A percentile compares a stretch with the other conserved stretches of the same genome.
These are phyloP conservation scores for Cladosporium sp. DNA, from an alignment of 2,329 filamentous ascomycete species.

Conservation along the genomic window DNA sequence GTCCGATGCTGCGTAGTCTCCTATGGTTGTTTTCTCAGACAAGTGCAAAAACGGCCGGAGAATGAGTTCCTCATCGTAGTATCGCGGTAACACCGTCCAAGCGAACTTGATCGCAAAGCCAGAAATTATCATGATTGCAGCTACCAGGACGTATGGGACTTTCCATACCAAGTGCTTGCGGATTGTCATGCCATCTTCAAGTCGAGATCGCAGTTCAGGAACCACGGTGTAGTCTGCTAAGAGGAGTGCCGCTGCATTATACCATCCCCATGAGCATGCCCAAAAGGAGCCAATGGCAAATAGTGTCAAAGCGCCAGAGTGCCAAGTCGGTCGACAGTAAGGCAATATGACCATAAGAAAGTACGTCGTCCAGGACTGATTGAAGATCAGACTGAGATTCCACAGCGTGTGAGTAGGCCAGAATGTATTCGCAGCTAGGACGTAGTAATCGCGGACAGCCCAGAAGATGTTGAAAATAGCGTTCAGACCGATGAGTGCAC, in stretches of 20 bases:
- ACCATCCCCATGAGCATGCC: constrained; percentile 30
- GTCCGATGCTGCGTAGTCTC: constrained; percentile 17
- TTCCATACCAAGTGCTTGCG: constrained; percentile 14
- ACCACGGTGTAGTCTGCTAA: constrained; percentile 24
- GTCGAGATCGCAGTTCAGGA: constrained; percentile 16
- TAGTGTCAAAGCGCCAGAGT: constrained; percentile 29
- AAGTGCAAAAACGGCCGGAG: constrained; percentile 27
- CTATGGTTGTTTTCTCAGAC: constrained; percentile 16
- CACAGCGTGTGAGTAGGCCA: constrained; percentile 46
- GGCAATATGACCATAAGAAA: constrained; percentile 46
- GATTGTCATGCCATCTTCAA: constrained; percentile 21
- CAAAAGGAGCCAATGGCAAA: constrained; percentile 29
- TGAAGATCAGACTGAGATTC: constrained; percentile 41
- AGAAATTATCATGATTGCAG: constrained; percentile 11
- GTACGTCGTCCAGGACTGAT: constrained; percentile 46
- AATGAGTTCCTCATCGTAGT: constrained; percentile 22
- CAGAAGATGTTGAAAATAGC: constrained; percentile 46
- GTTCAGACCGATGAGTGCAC: constrained; percentile 42
- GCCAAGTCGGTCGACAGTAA: constrained; percentile 39
- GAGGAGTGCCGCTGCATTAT: constrained; percentile 24
- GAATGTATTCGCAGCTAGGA: constrained; percentile 37
- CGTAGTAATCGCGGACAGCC: constrained; percentile 35
- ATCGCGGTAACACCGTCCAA: constrained; percentile 24
- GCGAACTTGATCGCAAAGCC: constrained; percentile 26
- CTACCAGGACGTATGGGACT: constrained; percentile 20